Conservation (phyloP, 805 yeast genomes). For the Saccharomycopsis selenospora region DNA sequence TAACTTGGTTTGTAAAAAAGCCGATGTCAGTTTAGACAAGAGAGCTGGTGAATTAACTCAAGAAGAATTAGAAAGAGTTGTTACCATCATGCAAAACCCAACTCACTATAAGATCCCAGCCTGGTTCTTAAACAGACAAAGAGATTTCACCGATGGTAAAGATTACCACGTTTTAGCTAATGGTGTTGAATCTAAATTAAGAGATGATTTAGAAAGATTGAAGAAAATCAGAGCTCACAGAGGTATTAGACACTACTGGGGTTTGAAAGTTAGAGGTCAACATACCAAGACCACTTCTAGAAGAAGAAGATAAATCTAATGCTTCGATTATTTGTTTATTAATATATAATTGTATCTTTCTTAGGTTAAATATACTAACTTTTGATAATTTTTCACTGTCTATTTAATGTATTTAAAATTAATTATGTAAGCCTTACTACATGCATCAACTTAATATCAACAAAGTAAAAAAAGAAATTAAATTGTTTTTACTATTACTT, state of each 20-base stretch:
- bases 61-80: conserved; percentile 99
- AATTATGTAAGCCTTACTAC: too few species aligned
- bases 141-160: conserved; percentile 97
- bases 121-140: conserved; percentile 99
- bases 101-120: conserved; percentile 98
- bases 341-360: too few species aligned
- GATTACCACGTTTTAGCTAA: conserved; percentile 98
- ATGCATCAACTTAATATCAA: too few species aligned
- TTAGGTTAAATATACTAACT: too few species aligned
- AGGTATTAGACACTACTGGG: conserved; percentile 99
- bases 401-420: too few species aligned
- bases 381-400: too few species aligned
- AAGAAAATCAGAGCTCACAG: conserved; percentile 99
- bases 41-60: conserved; percentile 99
- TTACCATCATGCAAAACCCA: conserved; percentile 99
- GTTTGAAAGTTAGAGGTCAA: conserved; percentile 99
- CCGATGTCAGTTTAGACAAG: conserved; percentile 96
- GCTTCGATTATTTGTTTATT: not conserved
- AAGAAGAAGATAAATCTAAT: conserved; percentile 25
- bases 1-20: conserved; percentile 99
- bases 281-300: conserved; percentile 99
- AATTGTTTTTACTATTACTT: too few species aligned
- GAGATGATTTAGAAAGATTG: conserved; percentile 99
- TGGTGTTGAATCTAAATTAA: conserved; percentile 98
- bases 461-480: too few species aligned